phyloP scores from a whole-genome alignment of 805 yeast genomes.

The Wickerhamomyces queroliae region DNA sequence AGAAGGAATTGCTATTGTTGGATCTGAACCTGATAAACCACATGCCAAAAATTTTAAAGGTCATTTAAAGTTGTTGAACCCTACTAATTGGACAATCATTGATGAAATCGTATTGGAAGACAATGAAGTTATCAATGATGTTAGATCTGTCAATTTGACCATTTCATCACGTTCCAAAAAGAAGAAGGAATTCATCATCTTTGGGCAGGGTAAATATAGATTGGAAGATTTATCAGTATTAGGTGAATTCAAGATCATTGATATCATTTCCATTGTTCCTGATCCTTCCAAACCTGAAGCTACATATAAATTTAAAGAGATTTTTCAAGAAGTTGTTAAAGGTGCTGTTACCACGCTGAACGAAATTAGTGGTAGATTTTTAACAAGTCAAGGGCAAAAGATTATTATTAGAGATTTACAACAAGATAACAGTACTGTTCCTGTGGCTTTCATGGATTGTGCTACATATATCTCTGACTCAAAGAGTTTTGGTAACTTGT shows the following conservation, averaged over 20 bases:
- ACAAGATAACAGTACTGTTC: conserved; percentile 80
- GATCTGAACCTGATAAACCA: conserved; percentile 42
- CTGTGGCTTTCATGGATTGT: conserved; percentile 92
- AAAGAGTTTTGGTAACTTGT: conserved; percentile 75
- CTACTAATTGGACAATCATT: conserved; percentile 65
- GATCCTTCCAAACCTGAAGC: conserved; percentile 86
- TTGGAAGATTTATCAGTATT: conserved; percentile 77
- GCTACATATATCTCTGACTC: conserved; percentile 73
- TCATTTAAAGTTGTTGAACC: conserved; percentile 59
- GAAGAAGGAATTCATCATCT: conserved; percentile 60
- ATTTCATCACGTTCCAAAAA: conserved; percentile 31
- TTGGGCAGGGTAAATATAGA: conserved; percentile 74
- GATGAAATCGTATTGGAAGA: conserved; percentile 62
- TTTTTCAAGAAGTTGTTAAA: conserved; percentile 66
- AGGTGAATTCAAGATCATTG: conserved; percentile 72
- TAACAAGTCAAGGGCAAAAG: conserved; percentile 82
- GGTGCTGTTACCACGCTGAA: conserved; percentile 80
- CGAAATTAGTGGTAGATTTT: conserved; percentile 77
- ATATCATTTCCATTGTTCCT: conserved; percentile 78
- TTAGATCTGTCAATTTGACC: conserved; percentile 30
- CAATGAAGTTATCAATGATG: conserved; percentile 49
- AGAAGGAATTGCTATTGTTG: conserved; percentile 61
- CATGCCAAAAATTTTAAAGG: conserved; percentile 57
- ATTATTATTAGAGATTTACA: conserved; percentile 74
- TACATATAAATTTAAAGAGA: conserved; percentile 67